Percentiles rank a stretch among this genome's conserved stretches.
These are phyloP conservation scores for Pseudotsuga menziesii DNA, from an alignment of 75 land plant genomes.

Conservation along the genomic window DNA sequence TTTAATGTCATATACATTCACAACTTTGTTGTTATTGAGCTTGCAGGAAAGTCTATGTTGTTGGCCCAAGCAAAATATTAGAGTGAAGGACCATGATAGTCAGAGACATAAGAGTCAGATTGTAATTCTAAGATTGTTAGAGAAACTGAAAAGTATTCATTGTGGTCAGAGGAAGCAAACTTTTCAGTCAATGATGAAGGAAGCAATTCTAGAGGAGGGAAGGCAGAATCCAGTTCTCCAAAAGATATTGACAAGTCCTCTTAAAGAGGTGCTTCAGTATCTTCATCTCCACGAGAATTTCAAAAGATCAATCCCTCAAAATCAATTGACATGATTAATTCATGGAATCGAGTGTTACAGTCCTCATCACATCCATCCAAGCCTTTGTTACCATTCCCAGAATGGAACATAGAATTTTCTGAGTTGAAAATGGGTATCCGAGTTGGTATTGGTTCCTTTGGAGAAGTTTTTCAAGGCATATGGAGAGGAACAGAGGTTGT, in stretches of 20 bases:
- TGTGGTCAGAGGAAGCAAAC: too few relatives aligned
- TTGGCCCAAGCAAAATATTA: too few relatives aligned
- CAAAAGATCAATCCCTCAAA: too few relatives aligned
- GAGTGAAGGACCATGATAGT: too few relatives aligned
- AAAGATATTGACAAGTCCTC: not conserved
- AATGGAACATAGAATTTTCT: constrained; percentile 89
- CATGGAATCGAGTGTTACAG: constrained; percentile 62
- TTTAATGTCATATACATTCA: too few relatives aligned
- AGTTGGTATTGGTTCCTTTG: constrained; percentile 73
- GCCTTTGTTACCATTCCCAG: constrained; percentile 69
- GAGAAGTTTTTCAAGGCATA: too few relatives aligned
- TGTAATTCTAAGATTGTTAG: too few relatives aligned
- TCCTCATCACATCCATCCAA: constrained; percentile 39
- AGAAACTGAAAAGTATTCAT: too few relatives aligned
- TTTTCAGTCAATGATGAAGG: not conserved
- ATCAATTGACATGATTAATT: constrained; percentile 29
- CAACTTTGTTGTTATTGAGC: too few relatives aligned
- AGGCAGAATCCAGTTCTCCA: not conserved
- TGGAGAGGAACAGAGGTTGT: too few relatives aligned
- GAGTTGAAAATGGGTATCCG: constrained; percentile 84
- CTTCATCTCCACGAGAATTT: not conserved
- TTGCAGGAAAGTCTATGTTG: too few relatives aligned
- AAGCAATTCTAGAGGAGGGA: not conserved
- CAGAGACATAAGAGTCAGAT: too few relatives aligned
- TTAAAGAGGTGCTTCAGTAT: not conserved